Evolutionary conservation across 2,329 filamentous ascomycete species (phyloP).

Genomic region (Coccinonectria pachysandricola): DNA sequence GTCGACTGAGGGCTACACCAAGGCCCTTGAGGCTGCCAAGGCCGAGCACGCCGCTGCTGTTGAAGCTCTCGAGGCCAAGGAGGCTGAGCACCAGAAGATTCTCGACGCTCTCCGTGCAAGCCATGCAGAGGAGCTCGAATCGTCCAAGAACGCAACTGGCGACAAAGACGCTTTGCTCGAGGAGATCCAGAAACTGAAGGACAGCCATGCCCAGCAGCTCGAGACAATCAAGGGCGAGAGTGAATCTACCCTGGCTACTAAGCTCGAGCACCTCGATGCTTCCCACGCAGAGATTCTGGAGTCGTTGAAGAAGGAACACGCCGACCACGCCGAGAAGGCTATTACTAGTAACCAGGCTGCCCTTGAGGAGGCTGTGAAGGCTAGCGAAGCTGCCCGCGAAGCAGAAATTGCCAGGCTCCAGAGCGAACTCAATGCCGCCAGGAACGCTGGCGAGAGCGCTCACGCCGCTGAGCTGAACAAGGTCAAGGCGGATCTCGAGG

Average conservation of each 20-base stretch:
- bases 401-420: constrained; percentile 20
- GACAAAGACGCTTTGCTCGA: constrained; percentile 37
- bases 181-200: constrained; percentile 46
- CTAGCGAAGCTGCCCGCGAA: constrained; percentile 32
- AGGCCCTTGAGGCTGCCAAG: constrained; percentile 33
- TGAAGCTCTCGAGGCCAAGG: constrained; percentile 38
- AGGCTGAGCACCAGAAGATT: constrained; percentile 41
- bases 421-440: constrained; percentile 20
- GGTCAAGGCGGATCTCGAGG: constrained; percentile 22
- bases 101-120: constrained; percentile 45
- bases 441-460: constrained; percentile 19
- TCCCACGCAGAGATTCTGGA: constrained; percentile 35
- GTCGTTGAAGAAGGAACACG: constrained; percentile 31
- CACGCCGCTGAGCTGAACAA: constrained; percentile 23
- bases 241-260: constrained; percentile 27
- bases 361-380: constrained; percentile 33
- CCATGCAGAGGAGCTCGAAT: constrained; percentile 49
- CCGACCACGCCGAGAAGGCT: constrained; percentile 27
- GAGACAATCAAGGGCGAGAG: constrained; percentile 33
- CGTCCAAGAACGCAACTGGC: constrained; percentile 41
- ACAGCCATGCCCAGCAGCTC: constrained; percentile 41
- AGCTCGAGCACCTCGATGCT: constrained; percentile 32
- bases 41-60: constrained; percentile 34
- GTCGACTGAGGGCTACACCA: constrained; percentile 28
- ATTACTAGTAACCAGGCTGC: constrained; percentile 22